Percentiles rank a stretch among this genome's conserved stretches.
phyloP scores from a whole-genome alignment of 148 eudicot genomes.

The Amaranthus hypochondriacus region DNA sequence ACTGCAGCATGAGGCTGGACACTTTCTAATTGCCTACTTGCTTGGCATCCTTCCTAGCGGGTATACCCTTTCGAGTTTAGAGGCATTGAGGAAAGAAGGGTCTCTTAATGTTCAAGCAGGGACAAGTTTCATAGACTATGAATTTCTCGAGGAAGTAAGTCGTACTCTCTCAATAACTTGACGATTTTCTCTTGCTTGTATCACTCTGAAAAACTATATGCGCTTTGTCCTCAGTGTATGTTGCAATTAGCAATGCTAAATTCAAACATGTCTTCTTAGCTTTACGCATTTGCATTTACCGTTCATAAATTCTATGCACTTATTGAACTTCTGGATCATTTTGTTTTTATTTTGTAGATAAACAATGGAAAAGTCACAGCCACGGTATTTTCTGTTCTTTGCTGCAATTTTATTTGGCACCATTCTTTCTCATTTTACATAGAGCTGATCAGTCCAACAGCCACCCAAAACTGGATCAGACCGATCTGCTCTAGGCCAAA shows the following conservation, averaged over 20 bases:
- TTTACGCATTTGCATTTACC: background rate
- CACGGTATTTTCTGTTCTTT: conserved; percentile 36
- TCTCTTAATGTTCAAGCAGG: conserved; percentile 98
- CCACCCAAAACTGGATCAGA: no score
- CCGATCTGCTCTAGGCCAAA: no score
- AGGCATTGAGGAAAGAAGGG: conserved; percentile 75
- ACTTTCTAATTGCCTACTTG: conserved; percentile 84
- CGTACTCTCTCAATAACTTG: background rate
- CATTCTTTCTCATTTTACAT: background rate
- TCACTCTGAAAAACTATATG: background rate
- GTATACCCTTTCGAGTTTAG: conserved; percentile 73
- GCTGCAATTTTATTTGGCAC: background rate
- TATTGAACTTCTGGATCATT: background rate
- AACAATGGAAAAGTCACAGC: conserved; percentile 71
- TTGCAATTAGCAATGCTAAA: background rate
- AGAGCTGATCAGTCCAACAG: no score
- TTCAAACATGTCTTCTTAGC: background rate
- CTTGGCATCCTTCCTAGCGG: conserved; percentile 84
- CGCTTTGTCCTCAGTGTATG: no score
- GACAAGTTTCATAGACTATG: conserved; percentile 84
- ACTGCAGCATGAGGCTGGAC: conserved; percentile 93
- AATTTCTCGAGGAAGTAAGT: conserved; percentile 72
- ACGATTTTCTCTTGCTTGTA: background rate
- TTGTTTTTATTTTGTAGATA: conserved; percentile 44
- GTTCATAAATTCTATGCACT: background rate